A percentile compares a stretch with the other conserved stretches of the same genome.
Evolutionary conservation across 2,329 filamentous ascomycete genomes (phyloP).

Genomic region (Botrytis fragariae): DNA sequence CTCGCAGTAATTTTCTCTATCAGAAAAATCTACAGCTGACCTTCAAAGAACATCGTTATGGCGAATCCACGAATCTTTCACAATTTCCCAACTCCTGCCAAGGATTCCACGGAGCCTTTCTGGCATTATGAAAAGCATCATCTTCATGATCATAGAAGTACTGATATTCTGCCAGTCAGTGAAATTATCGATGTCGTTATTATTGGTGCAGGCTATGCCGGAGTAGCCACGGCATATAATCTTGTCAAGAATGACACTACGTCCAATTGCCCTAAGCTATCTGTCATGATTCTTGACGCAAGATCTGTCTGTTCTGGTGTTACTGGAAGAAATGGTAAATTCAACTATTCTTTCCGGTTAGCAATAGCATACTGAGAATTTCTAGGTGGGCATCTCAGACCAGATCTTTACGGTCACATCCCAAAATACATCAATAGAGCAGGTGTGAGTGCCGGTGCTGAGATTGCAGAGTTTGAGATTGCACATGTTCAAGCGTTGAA

Average conservation of each 20-base stretch:
- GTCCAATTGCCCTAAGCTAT: conserved; percentile 23
- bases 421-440: conserved; percentile 3
- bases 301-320: conserved; percentile 76
- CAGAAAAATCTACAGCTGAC: too few species aligned
- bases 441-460: not conserved
- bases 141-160: conserved; percentile 24
- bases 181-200: conserved; percentile 26
- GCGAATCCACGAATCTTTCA: not conserved
- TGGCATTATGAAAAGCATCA: conserved; percentile 22
- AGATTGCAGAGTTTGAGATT: conserved; percentile 40
- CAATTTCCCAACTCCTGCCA: not conserved
- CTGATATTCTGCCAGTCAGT: conserved; percentile 21
- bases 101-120: conserved; percentile 15
- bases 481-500: conserved; percentile 42
- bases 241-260: conserved; percentile 43
- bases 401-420: conserved; percentile 19
- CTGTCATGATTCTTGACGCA: conserved; percentile 70
- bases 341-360: not conserved
- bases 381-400: conserved; percentile 2
- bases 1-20: not conserved
- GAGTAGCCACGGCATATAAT: conserved; percentile 27
- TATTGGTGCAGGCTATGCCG: conserved; percentile 27
- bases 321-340: conserved; percentile 60
- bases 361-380: not conserved
- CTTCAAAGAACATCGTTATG: not conserved